A percentile compares a stretch with the other conserved stretches of the same genome.
Evolutionary conservation across 2,329 filamentous ascomycete species (phyloP).

Genomic region (Diaporthe vaccinii): DNA sequence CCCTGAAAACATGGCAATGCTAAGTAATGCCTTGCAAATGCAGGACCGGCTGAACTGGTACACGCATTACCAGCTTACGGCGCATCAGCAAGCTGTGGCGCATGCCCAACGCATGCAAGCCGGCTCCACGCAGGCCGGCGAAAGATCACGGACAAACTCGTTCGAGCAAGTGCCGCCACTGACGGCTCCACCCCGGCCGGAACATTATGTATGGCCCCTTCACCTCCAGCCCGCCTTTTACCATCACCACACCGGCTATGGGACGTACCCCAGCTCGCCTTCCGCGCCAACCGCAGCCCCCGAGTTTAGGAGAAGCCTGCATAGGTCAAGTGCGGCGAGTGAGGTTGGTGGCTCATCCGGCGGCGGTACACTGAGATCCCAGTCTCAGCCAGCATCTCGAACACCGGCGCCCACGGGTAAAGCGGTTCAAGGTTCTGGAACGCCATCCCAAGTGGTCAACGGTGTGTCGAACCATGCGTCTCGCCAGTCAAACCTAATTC

Average conservation of each 20-base stretch:
- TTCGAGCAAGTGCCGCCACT: constrained; percentile 71
- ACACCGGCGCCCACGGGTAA: constrained; percentile 52
- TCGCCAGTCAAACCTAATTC: constrained; percentile 62
- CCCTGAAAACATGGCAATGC: constrained; percentile 39
- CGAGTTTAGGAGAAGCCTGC: constrained; percentile 70
- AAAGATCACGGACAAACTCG: constrained; percentile 72
- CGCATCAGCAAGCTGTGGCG: constrained; percentile 59
- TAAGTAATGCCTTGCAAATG: constrained; percentile 52
- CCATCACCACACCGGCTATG: constrained; percentile 53
- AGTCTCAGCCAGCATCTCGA: constrained; percentile 75
- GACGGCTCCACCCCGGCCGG: constrained; percentile 69
- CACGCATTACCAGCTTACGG: constrained; percentile 59
- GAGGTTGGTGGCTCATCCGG: constrained; percentile 63
- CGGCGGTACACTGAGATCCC: constrained; percentile 71
- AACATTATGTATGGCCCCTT: constrained; percentile 67
- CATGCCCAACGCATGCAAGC: constrained; percentile 60
- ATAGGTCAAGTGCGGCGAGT: constrained; percentile 65
- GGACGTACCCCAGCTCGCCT: constrained; percentile 70
- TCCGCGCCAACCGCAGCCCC: constrained; percentile 59
- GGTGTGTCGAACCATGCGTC: constrained; percentile 53
- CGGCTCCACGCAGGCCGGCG: constrained; percentile 53
- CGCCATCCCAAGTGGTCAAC: constrained; percentile 52
- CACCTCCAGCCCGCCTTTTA: constrained; percentile 57
- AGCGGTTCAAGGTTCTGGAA: constrained; percentile 48
- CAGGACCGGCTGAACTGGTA: constrained; percentile 63